Percentiles rank a stretch among this genome's conserved stretches.
Conservation (phyloP, 2,329 filamentous ascomycete genomes). For the Neurospora sp. region DNA sequence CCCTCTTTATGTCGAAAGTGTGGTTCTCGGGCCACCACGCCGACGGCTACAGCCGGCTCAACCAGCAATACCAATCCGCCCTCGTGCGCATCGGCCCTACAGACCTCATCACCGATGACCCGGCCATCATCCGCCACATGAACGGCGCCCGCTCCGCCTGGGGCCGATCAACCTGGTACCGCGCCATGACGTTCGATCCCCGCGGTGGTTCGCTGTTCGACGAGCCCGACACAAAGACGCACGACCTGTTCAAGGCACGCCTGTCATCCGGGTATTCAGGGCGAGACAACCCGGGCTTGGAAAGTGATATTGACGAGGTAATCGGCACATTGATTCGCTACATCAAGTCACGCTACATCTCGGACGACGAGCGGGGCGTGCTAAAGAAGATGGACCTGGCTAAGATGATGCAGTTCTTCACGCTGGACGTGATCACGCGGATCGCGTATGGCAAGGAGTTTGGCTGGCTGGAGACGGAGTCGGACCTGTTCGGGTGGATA, state of each 20-base stretch:
- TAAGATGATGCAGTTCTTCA: conserved; percentile 40
- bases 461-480: conserved; percentile 34
- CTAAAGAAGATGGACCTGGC: conserved; percentile 38
- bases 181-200: conserved; percentile 39
- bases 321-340: conserved; percentile 24
- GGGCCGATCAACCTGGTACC: conserved; percentile 30
- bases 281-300: conserved; percentile 32
- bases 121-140: conserved; percentile 21
- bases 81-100: conserved; percentile 27
- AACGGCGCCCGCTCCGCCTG: conserved; percentile 21
- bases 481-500: conserved; percentile 36
- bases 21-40: conserved; percentile 18
- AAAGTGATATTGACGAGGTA: conserved; percentile 26
- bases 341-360: conserved; percentile 33
- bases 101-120: conserved; percentile 25
- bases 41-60: conserved; percentile 14
- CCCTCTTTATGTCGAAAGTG: conserved; percentile 21
- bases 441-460: conserved; percentile 40
- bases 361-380: conserved; percentile 12
- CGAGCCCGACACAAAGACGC: conserved; percentile 35
- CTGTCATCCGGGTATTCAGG: conserved; percentile 20
- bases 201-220: conserved; percentile 40
- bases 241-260: conserved; percentile 29
- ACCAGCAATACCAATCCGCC: conserved; percentile 15
- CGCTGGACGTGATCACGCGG: conserved; percentile 43